Evolutionary conservation across 164 flowering plant genomes (phyloP).

Genomic region (Protea cynaroides): DNA sequence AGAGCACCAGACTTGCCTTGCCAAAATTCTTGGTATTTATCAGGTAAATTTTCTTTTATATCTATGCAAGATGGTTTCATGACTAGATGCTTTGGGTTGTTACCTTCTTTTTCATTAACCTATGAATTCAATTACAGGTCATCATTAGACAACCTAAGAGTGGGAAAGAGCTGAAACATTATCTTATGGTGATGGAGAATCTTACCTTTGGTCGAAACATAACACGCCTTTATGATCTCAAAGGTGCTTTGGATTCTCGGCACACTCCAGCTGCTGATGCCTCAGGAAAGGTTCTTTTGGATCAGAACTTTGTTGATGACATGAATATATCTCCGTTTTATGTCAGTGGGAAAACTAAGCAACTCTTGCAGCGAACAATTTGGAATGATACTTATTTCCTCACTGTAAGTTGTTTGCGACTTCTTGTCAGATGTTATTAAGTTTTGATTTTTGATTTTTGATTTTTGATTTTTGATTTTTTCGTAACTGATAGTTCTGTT

Average conservation of each 20-base stretch:
- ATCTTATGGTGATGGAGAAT: conserved; percentile 95
- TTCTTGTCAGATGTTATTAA: background rate
- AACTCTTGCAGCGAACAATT: conserved; percentile 63
- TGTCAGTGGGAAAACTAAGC: conserved; percentile 60
- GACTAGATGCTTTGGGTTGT: background rate
- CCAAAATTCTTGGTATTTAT: conserved; percentile 88
- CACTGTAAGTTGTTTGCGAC: conserved; percentile 47
- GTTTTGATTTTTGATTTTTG: background rate
- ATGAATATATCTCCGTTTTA: conserved; percentile 70
- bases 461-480: too few relatives aligned
- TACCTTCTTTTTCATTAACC: conserved; percentile 1
- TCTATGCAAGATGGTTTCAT: conserved; percentile 1
- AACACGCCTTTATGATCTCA: conserved; percentile 77
- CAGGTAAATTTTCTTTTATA: conserved; percentile 47
- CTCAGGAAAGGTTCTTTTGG: conserved; percentile 71
- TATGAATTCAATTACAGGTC: conserved; percentile 35
- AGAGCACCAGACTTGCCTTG: conserved; percentile 86
- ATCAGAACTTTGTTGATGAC: conserved; percentile 86
- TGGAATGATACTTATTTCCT: conserved; percentile 95
- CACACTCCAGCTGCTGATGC: conserved; percentile 43
- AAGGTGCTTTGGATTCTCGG: conserved; percentile 83
- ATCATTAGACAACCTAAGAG: conserved; percentile 46
- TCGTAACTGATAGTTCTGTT: background rate
- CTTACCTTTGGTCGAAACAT: conserved; percentile 63
- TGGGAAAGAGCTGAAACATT: conserved; percentile 64